Evolutionary conservation across 2,329 filamentous ascomycete genomes (phyloP), one percentile per base, ranked within the genome.

Genomic region (Penicillium decumbens): DNA sequence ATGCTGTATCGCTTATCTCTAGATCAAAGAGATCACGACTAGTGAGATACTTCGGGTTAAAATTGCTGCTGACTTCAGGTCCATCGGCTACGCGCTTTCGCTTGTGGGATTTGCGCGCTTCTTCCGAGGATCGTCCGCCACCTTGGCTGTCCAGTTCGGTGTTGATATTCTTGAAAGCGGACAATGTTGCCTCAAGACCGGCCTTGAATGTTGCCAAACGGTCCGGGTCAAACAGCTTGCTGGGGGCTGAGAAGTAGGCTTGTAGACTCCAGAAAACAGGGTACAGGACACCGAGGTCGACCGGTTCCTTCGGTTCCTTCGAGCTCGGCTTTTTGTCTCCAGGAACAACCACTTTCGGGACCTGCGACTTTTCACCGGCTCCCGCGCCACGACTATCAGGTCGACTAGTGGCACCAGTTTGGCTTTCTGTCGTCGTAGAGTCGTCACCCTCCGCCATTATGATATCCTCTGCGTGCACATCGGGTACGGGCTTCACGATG

Each of bases 41-140:
- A n/a, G 93, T 99, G 15, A 99, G 80, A 67, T 98, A 99, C 66
- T 97, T 98, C 1, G 95, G 92, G 63, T 98, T 98, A 73, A 95
- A 97, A 23, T 82, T 84, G 64, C 83, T 86, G 23, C 83, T 78
- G 43, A 84, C 74, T 53, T 85, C 84, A 43, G 81, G 77, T 6
- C 81, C 80, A 44, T 82, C 78, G 25, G 73, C 78, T 9, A 80
- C 77, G 38, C 80, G 77, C 68, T 91, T 95, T 49, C 89, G 82
- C 71, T 91, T 95, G 27, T 68, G 72, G 4, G 81, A 82, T 55
- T 80, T 80, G 55, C 82, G 84, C 41, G 76, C 74, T 45, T 89
- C 88, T 37, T 85, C 83, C 2, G 75, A 66, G 6, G 77, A 71
- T 54, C 80, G 85, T n/a, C 74, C 70, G 32, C 75, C 49, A 70